Percentiles rank a stretch among this genome's conserved stretches.
Conservation (phyloP, 768 basidiomycete species). For the Exsudoporus frostii region DNA sequence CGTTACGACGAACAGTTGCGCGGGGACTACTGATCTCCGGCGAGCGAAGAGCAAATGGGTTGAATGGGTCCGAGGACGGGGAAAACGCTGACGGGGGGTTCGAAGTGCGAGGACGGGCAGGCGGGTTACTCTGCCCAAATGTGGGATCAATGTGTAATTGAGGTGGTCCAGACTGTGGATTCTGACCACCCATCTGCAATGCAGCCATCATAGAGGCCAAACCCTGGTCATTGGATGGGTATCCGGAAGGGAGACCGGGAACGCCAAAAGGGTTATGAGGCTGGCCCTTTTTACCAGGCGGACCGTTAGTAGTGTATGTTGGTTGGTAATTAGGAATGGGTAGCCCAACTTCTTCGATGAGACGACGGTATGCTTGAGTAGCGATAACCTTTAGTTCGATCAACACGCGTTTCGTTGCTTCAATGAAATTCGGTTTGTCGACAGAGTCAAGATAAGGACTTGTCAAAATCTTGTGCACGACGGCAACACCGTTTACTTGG, state of each 20-base stretch:
- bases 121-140: slow-evolving; percentile 44
- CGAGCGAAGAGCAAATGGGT: slow-evolving; percentile 51
- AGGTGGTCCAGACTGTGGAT: slow-evolving; percentile 74
- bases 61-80: slow-evolving; percentile 53
- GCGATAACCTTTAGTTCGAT: slow-evolving; percentile 89
- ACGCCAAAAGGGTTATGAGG: slow-evolving; percentile 58
- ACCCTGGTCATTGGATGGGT: slow-evolving; percentile 79
- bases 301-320: slow-evolving; percentile 60
- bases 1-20: slow-evolving; percentile 45
- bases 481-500: slow-evolving; percentile 93
- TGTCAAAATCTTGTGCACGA: slow-evolving; percentile 88
- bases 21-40: slow-evolving; percentile 52
- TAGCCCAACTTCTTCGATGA: slow-evolving; percentile 93
- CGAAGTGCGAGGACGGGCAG: slow-evolving; percentile 45
- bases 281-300: slow-evolving; percentile 57
- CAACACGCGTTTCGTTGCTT: slow-evolving; percentile 86
- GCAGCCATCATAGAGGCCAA: slow-evolving; percentile 93
- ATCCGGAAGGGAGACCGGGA: slow-evolving; percentile 74
- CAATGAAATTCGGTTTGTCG: slow-evolving; percentile 68
- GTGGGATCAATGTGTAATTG: slow-evolving; percentile 68
- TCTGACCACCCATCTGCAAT: slow-evolving; percentile 86
- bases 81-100: slow-evolving; percentile 48
- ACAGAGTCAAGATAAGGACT: slow-evolving; percentile 77
- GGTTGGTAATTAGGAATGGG: slow-evolving; percentile 87
- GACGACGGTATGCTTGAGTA: slow-evolving; percentile 89